Base-by-base conservation (phyloP, 768 basidiomycete genomes). In the Kwoniella mangroviensis region DNA sequence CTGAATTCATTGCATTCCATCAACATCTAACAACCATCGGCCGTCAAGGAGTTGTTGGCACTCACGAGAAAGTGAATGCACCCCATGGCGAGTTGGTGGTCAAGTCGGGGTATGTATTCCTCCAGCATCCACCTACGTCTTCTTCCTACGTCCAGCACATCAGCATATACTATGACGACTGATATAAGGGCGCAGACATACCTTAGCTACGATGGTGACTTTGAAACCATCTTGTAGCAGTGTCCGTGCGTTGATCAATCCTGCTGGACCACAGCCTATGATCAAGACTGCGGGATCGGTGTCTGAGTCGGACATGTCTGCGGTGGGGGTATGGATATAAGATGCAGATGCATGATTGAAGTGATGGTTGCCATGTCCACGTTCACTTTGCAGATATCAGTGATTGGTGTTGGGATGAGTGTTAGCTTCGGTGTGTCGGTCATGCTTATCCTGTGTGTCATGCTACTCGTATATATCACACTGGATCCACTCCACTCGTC, bases 71-170 rank as follows among this genome's bases (percentile, higher is more conserved):
- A 10, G 67, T 68, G 34, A 68, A 68, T 49, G 60, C 52, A 15
- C 67, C 67, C 67, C 67, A 68, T 13, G 67, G 67, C 26, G 60
- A 52, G 24, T 68, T 68, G n/a, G 67, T 62, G 2, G 67, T 63
- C 41, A 68, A 40, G 43, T 68, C 60, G n/a, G 67, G 67, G 42
- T 68, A 68, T 3, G 67, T 63, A 26, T 62, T 1, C 7, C 49
- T 40, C 67, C 67, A 68, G 26, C 67, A 68, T 42, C 67, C 67
- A 3, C 67, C 67, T 0, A 68, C 60, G 1, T 22, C 52, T n/a
- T 60, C 59, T 45, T 68, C 67, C 67, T 68, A 24, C 3, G 15
- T 7, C 51, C 2, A 9, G 9, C 6, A 49, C 19, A 17, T 49
- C 45, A 49, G 45, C 45, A 15, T 49, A 49, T 0, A 49, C 26